These are phyloP conservation scores for Solanum corneliomulleri DNA, from an alignment of 257 asterid species.

Conservation along the genomic window DNA sequence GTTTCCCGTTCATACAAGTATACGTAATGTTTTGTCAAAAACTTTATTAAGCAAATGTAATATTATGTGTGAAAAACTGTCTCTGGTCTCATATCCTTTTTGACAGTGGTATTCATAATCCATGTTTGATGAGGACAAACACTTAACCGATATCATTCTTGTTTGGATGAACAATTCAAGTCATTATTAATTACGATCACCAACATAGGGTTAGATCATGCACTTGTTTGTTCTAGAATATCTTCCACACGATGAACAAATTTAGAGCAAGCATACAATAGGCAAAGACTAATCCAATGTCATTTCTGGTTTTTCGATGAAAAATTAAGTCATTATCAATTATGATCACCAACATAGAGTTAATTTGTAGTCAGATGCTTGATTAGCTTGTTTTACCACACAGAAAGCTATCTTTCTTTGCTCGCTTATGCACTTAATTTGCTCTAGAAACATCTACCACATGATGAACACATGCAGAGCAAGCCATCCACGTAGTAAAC, in stretches of 20 bases:
- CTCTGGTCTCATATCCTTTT: background rate
- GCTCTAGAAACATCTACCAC: background rate
- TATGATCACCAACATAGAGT: background rate
- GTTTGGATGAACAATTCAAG: background rate
- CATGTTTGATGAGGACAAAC: background rate
- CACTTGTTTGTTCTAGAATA: background rate
- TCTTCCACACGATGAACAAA: background rate
- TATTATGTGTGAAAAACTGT: background rate
- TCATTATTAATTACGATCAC: background rate
- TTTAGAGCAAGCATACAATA: background rate
- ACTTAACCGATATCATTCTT: background rate
- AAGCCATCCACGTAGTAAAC: background rate
- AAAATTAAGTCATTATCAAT: background rate
- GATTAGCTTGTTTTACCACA: background rate
- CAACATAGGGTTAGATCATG: background rate
- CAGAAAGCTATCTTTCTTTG: background rate
- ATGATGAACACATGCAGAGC: background rate
- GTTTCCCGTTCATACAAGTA: background rate
- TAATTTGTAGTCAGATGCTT: background rate
- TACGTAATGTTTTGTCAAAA: background rate
- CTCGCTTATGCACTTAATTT: background rate
- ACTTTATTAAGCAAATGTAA: background rate
- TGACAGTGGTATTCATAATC: background rate
- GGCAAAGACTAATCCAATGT: background rate
- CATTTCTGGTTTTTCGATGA: background rate